A percentile compares a stretch with the other conserved stretches of the same genome.
These are phyloP conservation scores for Puccinellia tenuiflora DNA, from an alignment of 176 grass and related monocot genomes.

Conservation along the genomic window DNA sequence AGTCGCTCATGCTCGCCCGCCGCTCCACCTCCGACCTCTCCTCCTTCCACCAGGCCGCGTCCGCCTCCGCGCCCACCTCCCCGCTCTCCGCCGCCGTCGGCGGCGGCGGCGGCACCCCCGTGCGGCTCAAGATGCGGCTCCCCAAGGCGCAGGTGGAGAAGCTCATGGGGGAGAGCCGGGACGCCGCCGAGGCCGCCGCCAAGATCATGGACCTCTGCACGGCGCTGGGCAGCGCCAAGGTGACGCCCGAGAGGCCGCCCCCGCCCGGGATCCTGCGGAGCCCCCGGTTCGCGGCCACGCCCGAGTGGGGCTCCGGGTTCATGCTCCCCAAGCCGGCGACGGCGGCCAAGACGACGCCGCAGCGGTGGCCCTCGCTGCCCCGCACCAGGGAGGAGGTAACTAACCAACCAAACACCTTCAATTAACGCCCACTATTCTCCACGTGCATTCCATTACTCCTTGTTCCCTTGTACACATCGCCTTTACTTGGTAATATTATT, in stretches of 20 bases:
- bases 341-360: slow-evolving; percentile 31
- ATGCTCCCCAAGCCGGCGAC: slow-evolving; percentile 23
- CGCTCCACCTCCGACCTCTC: slow-evolving; percentile 78
- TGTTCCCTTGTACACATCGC: slow-evolving; percentile 1
- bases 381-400: slow-evolving; percentile 50
- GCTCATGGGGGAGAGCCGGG: slow-evolving; percentile 62
- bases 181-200: slow-evolving; percentile 47
- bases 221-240: slow-evolving; percentile 21
- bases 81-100: neutral
- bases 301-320: slow-evolving; percentile 43
- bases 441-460: slow-evolving; percentile 37
- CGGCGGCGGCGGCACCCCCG: slow-evolving; percentile 3
- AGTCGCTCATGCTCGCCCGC: slow-evolving; percentile 76
- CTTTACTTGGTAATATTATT: neutral
- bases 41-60: slow-evolving; percentile 10
- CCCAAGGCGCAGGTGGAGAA: slow-evolving; percentile 64
- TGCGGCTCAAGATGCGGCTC: slow-evolving; percentile 60
- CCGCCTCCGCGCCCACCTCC: slow-evolving; percentile 34
- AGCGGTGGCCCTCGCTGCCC: slow-evolving; percentile 39
- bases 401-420: neutral
- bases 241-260: slow-evolving; percentile 27
- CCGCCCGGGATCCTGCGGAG: slow-evolving; percentile 29
- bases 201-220: slow-evolving; percentile 72
- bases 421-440: neutral
- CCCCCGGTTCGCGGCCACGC: slow-evolving; percentile 48